phyloP scores from a whole-genome alignment of 495 filamentous ascomycete species.

The Jackrogersella minutella region DNA sequence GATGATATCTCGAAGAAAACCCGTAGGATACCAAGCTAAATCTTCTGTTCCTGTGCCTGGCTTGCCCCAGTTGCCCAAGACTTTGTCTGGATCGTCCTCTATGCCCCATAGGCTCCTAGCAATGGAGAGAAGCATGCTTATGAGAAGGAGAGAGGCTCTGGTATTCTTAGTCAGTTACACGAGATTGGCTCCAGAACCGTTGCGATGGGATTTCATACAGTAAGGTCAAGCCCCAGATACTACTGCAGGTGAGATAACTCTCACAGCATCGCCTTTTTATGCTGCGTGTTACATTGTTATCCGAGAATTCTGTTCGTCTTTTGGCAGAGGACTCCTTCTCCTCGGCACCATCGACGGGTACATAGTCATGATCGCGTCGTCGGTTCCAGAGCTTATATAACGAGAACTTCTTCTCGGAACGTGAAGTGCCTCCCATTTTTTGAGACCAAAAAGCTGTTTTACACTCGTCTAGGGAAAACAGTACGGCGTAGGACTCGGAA shows the following conservation, averaged over 20 bases:
- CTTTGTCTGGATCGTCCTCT: constrained; percentile 60
- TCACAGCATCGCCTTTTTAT: constrained; percentile 11
- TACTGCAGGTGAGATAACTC: constrained; percentile 21
- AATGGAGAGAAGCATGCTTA: constrained; percentile 59
- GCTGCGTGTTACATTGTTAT: background rate
- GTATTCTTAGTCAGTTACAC: constrained; percentile 29
- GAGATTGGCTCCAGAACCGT: no score
- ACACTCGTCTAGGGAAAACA: background rate
- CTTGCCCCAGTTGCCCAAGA: constrained; percentile 63
- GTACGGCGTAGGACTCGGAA: background rate
- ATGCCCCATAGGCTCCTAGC: constrained; percentile 62
- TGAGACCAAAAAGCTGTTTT: background rate
- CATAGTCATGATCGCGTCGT: constrained; percentile 19
- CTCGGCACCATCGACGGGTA: constrained; percentile 27
- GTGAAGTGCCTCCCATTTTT: constrained; percentile 18
- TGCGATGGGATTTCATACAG: constrained; percentile 37
- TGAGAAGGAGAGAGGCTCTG: constrained; percentile 45
- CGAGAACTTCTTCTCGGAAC: constrained; percentile 5
- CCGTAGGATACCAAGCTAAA: constrained; percentile 72
- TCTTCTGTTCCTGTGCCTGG: constrained; percentile 57
- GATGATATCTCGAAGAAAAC: constrained; percentile 74
- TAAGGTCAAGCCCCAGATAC: constrained; percentile 44
- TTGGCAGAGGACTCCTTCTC: constrained; percentile 11
- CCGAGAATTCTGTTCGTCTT: constrained; percentile 5
- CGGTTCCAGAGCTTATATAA: constrained; percentile 29